Evolutionary conservation across 139 green algal genomes (phyloP).

Genomic region (Eudorina sp.): DNA sequence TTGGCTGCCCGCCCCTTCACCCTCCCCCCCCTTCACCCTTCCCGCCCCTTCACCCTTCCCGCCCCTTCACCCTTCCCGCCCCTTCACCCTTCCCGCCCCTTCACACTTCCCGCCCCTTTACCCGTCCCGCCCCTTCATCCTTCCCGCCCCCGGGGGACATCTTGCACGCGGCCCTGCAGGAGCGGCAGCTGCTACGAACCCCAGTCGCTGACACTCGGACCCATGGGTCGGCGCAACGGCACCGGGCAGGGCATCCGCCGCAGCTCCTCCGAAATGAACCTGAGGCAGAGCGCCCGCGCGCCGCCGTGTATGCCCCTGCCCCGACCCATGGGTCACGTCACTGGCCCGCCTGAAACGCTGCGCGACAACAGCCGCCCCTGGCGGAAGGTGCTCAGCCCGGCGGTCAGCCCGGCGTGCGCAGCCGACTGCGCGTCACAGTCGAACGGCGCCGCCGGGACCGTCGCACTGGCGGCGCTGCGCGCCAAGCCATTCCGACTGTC

Average conservation of each 20-base stretch:
- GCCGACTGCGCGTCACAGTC: too few relatives aligned
- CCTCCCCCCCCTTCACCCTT: background rate
- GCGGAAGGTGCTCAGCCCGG: background rate
- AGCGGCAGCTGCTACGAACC: background rate
- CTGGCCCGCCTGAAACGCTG: background rate
- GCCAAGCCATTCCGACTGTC: conserved; percentile 1
- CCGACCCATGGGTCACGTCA: background rate
- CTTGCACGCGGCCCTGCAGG: background rate
- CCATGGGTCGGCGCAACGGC: background rate
- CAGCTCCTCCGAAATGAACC: conserved; percentile 3
- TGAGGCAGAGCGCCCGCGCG: background rate
- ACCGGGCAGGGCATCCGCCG: background rate
- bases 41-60: background rate
- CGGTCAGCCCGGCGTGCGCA: background rate
- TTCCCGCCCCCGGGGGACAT: too few relatives aligned
- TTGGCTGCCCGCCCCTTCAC: background rate
- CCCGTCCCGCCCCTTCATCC: too few relatives aligned
- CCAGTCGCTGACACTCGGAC: background rate
- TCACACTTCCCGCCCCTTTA: background rate
- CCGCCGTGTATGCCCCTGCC: background rate
- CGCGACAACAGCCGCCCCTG: background rate
- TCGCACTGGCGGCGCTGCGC: background rate
- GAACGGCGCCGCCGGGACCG: too few relatives aligned
- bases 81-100: too few relatives aligned
- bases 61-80: background rate